These are phyloP conservation scores for Oryza glaberrima DNA, from an alignment of 176 grass and related monocot genomes.

Conservation along the genomic window DNA sequence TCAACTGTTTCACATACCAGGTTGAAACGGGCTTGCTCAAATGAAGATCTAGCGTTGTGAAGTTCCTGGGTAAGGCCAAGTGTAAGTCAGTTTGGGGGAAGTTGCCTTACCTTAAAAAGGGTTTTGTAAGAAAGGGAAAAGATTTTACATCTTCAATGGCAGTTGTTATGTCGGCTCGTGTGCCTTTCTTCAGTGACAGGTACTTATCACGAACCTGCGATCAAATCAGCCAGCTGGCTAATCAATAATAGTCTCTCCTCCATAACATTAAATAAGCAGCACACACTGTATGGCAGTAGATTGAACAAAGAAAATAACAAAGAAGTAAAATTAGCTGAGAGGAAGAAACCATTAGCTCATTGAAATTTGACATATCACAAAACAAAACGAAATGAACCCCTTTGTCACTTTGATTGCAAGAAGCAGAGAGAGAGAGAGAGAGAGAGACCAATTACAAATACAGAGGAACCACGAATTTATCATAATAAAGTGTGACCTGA, in stretches of 20 bases:
- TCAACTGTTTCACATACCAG: slow-evolving; percentile 56
- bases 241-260: slow-evolving; percentile 28
- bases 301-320: neutral
- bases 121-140: slow-evolving; percentile 40
- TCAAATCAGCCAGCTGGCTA: slow-evolving; percentile 34
- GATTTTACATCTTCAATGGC: slow-evolving; percentile 88
- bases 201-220: slow-evolving; percentile 85
- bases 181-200: slow-evolving; percentile 94
- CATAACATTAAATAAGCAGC: slow-evolving; percentile 17
- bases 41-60: slow-evolving; percentile 86
- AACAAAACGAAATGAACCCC: neutral
- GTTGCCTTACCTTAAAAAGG: slow-evolving; percentile 37
- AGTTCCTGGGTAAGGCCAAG: slow-evolving; percentile 72
- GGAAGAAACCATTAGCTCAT: neutral
- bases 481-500: neutral
- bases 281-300: slow-evolving; percentile 23
- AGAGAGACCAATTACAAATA: neutral
- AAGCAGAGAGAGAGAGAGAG: neutral
- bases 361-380: neutral
- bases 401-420: neutral
- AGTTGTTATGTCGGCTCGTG: slow-evolving; percentile 73
- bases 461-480: neutral
- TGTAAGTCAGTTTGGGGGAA: slow-evolving; percentile 23
- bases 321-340: neutral
- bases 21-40: slow-evolving; percentile 98